Base-by-base conservation (phyloP, 2,329 filamentous ascomycete species). In the Leptographium lundbergii region DNA sequence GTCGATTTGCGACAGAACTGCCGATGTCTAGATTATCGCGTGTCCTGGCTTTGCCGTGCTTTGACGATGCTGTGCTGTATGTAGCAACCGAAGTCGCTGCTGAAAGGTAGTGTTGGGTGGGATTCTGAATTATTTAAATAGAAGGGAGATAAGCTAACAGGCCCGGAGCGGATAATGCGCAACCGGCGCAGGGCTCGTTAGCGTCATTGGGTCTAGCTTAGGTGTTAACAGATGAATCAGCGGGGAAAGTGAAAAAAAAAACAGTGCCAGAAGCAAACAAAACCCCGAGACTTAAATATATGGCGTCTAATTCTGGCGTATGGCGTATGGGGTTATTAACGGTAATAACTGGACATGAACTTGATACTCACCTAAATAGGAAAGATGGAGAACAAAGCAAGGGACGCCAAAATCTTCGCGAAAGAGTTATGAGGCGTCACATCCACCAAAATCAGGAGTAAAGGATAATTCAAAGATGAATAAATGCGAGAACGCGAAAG, bases 141-240 rank as follows among this genome's bases (percentile, higher is more conserved):
- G 52, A 39, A 54, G 42, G 27, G 17, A 39, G 52, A 53, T 53
- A 34, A 34, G 29, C 34, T 29, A 29, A 52, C n/a, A 53, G 51
- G 51, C 51, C 25, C 32, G 52, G 32, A 54, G 52, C 52, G 52
- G 52, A 52, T 54, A 54, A 39, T 54, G 52, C 52, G 52, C 34
- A 39, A 54, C 52, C n/a, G 32, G 34, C 22, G 10, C 19, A 36
- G 52, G 48, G 14, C n/a, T 54, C 52, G n/a, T 27, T 54, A 54
- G 52, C 52, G 52, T 22, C 11, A 11, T 7, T 32, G 52, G 52
- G 25, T 14, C 52, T 29, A 22, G 19, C 25, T n/a, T 27, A 29
- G 29, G 29, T 9, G 22, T 25, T 25, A 27, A 24, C 47, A 5
- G 22, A 25, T 17, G 24, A 17, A 27, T 14, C 9, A 48, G 11